phyloP scores from a whole-genome alignment of 2,329 filamentous ascomycete genomes.

The Colletotrichum lini region DNA sequence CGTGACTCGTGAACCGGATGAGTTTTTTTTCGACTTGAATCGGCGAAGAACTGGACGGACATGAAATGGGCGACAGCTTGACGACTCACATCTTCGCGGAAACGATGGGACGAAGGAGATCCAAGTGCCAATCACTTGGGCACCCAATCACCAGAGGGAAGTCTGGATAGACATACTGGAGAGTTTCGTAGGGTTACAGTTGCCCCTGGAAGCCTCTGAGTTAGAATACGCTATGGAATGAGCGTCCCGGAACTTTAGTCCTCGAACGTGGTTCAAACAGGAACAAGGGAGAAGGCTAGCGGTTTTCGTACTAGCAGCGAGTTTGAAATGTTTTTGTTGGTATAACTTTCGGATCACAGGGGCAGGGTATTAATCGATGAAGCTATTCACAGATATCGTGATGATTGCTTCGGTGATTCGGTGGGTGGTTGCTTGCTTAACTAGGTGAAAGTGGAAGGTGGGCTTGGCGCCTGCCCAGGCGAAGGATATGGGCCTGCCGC shows the following conservation, averaged over 20 bases:
- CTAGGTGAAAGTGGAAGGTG: too few relatives aligned
- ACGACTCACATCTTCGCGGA: background rate
- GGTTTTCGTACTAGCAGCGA: slow-evolving; percentile 4
- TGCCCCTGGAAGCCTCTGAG: background rate
- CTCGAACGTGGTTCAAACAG: slow-evolving; percentile 26
- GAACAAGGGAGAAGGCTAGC: background rate
- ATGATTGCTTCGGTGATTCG: too few relatives aligned
- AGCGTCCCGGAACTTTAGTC: slow-evolving; percentile 22
- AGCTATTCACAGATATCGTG: too few relatives aligned
- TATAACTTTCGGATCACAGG: too few relatives aligned
- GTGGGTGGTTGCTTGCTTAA: too few relatives aligned
- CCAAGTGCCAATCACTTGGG: background rate
- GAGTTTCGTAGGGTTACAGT: background rate
- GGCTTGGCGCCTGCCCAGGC: too few relatives aligned
- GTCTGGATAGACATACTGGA: background rate
- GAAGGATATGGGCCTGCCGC: too few relatives aligned
- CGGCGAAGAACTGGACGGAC: slow-evolving; percentile 1
- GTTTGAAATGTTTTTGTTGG: slow-evolving; percentile 5
- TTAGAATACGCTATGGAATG: slow-evolving; percentile 25
- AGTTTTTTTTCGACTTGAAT: background rate
- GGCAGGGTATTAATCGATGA: too few relatives aligned
- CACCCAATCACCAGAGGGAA: background rate
- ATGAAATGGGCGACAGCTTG: background rate
- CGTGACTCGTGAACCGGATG: background rate
- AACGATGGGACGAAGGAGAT: slow-evolving; percentile 11